Evolutionary conservation across 805 yeast genomes (phyloP), one percentile per base, ranked within the genome.

Genomic region (Metschnikowia lachancei): DNA sequence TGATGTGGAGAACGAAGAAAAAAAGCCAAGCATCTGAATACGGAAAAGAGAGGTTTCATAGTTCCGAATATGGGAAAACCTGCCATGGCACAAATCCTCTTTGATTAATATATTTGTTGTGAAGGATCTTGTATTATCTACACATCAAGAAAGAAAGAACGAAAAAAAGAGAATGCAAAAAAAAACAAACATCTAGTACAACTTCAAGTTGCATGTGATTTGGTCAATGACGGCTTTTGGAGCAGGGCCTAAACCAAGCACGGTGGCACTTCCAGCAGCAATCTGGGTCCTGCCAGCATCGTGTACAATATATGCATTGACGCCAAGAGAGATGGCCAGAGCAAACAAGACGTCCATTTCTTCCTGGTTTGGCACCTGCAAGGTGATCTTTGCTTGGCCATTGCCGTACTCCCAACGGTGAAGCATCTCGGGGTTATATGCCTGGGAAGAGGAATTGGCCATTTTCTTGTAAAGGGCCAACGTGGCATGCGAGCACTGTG

Each of bases 401-500:
- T 78, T 72, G 6, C 73, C 65, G 46, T 81, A 79, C 50, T 71
- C 75, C 99, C 99, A 94, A 53, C 92, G 74, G 11, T 69, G 65
- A 10, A 90, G 75, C 72, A 85, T 65, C 11, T 70, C 72, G 13
- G 88, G 83, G 52, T 87, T 83, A 51, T 80, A 77, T 5, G 78
- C 76, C 5, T 74, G 76, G 1, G 80, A 71, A 3, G 70, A 61
- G 4, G 79, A 76, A 32, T 74, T 68, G 32, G 78, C 70, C 69
- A 85, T 84, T 51, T 81, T 67, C 58, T 86, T 83, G 66, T 87
- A 94, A 56, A 94, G 81, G 0, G 94, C 91, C 29, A 94, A 75
- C 0, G 98, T 95, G n/a, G 99, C 99, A 69, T 94, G 99, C 32
- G 90, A 84, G 65, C 98, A 92, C 62, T 94, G 99, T 5, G 99